phyloP scores from a whole-genome alignment of 305 asterid species.

The Coffea humblotiana region DNA sequence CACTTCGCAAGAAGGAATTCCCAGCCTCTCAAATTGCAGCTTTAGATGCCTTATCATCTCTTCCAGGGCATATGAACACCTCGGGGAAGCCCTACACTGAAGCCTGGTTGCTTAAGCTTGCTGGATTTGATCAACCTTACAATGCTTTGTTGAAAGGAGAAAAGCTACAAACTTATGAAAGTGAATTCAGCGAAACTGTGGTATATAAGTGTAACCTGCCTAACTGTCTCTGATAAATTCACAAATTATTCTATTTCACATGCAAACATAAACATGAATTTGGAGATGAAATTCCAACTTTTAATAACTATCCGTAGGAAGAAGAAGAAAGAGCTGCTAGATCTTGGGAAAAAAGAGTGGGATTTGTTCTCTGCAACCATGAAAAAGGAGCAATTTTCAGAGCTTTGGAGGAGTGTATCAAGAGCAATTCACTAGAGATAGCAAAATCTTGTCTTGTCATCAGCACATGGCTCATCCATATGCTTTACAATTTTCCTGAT shows the following conservation, averaged over 20 bases:
- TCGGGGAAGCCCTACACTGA: constrained; percentile 57
- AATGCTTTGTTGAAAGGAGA: constrained; percentile 41
- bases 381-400: constrained; percentile 68
- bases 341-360: constrained; percentile 70
- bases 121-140: constrained; percentile 60
- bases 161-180: constrained; percentile 29
- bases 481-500: constrained; percentile 68
- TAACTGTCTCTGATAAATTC: background rate
- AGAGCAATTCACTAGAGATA: constrained; percentile 67
- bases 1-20: constrained; percentile 64
- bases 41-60: constrained; percentile 54
- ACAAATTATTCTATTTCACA: background rate
- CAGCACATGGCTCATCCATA: constrained; percentile 76
- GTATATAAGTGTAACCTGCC: constrained; percentile 30
- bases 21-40: constrained; percentile 68
- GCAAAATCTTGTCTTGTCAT: constrained; percentile 63
- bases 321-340: constrained; percentile 69
- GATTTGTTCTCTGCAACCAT: constrained; percentile 68
- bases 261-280: background rate
- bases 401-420: constrained; percentile 72
- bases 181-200: constrained; percentile 38
- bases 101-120: constrained; percentile 62
- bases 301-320: constrained; percentile 35
- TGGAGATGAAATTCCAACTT: background rate
- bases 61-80: constrained; percentile 51